Base-by-base conservation (phyloP, 1,284 basidiomycete species). In the Limonomyces culmigenus region DNA sequence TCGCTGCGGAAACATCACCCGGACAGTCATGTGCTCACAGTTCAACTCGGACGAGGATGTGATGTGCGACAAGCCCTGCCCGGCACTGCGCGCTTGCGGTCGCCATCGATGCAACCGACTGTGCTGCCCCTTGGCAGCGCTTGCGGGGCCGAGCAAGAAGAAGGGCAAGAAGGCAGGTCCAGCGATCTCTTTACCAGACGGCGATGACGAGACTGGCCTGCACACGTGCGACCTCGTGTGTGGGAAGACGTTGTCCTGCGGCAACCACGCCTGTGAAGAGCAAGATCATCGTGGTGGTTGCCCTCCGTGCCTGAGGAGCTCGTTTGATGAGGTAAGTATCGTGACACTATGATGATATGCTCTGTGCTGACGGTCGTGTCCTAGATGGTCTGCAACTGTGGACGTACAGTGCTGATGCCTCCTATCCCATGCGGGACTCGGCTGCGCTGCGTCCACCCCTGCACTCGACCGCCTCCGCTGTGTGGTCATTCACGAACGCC, bases 111-210 rank as follows among this genome's bases (percentile, higher is more conserved):
- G 89, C 48, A 65, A 67, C 14, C 67, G 88, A 2, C 41, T 77
- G 5, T 95, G 89, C 50, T 95, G 91, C 48, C 89, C 91, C 0
- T 63, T 93, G 0, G 77, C 85, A 1, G 76, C 72, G 2, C 52
- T 78, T 1, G 63, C 64, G 2, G 41, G 43, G 33, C 35, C 46
- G 36, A 77, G 74, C 45, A 58, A 60, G 30, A 76, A 77, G 46
- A 70, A 73, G 34, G 83, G 21, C 58, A 72, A 70, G 43, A 63
- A 65, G 6, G n/a, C 8, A 27, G 60, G 31, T 10, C 33, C 56
- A 3, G 51, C 53, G 5, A 50, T 46, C 10, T 60, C 48, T 3
- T n/a, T n/a, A n/a, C n/a, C n/a, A n/a, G 50, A 56, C 4, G 50
- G 66, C 3, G 63, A 69, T 37, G 70, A 74, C 40, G 63, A 63